Conservation (phyloP, 768 basidiomycete species). For the Mycena leptocephala region DNA sequence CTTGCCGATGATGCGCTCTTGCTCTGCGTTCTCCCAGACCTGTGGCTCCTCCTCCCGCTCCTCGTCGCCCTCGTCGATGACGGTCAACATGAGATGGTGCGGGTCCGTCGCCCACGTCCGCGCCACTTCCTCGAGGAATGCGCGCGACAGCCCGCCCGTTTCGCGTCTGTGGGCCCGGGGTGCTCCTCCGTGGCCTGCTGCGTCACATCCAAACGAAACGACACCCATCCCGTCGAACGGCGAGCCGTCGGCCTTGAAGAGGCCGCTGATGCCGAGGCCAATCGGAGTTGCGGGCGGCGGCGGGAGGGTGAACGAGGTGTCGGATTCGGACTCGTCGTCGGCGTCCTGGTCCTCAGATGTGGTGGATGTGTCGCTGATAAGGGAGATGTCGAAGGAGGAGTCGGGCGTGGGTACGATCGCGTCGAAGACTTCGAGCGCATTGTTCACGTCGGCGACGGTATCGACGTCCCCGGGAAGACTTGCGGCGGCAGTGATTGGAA, state of each 20-base stretch:
- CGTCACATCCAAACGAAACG: slow-evolving; percentile 25
- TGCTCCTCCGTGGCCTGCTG: background rate
- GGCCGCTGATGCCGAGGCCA: slow-evolving; percentile 25
- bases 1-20: background rate
- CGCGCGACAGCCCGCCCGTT: slow-evolving; percentile 20
- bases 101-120: slow-evolving; percentile 30
- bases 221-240: slow-evolving; percentile 35
- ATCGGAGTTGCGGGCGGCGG: background rate
- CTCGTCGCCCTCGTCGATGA: slow-evolving; percentile 16
- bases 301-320: slow-evolving; percentile 15
- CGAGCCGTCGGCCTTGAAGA: slow-evolving; percentile 31
- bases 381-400: slow-evolving; percentile 32
- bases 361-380: slow-evolving; percentile 32
- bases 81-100: slow-evolving; percentile 22
- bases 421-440: too few species aligned
- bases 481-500: background rate
- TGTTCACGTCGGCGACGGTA: background rate
- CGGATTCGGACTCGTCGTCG: background rate
- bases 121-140: slow-evolving; percentile 32
- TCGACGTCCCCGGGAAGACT: background rate
- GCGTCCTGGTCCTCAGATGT: background rate
- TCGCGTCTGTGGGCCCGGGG: background rate
- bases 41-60: background rate
- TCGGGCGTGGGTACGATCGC: background rate
- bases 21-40: background rate